Conservation (phyloP, 148 eudicot genomes). For the Amaranthus cruentus region DNA sequence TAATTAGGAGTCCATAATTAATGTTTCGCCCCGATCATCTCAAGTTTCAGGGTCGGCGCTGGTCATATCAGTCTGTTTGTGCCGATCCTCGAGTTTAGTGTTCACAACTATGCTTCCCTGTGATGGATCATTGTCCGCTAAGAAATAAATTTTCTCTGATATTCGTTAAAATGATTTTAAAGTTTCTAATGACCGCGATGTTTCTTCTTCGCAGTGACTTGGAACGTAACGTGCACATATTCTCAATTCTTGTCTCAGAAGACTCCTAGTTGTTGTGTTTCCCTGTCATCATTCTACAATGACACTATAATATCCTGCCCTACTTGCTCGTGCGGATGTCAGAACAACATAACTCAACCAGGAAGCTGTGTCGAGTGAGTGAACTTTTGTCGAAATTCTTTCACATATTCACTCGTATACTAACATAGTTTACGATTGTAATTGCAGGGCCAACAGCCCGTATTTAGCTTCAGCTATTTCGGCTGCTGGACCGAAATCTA, state of each 20-base stretch:
- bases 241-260: not conserved
- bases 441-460: conserved; percentile 14
- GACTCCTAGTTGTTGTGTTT: conserved; percentile 21
- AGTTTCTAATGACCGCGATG: not conserved
- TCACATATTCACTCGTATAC: no score
- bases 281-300: conserved; percentile 23
- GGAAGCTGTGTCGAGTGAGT: conserved; percentile 27
- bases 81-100: no score
- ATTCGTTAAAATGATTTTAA: no score
- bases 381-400: no score
- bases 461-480: conserved; percentile 23
- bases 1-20: no score
- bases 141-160: no score
- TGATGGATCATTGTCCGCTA: no score
- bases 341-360: conserved; percentile 21
- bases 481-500: conserved; percentile 2
- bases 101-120: no score
- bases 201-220: not conserved
- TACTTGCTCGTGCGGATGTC: conserved; percentile 25
- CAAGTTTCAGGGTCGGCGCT: no score
- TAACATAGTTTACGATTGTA: not conserved
- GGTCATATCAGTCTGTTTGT: no score
- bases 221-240: not conserved
- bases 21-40: no score
- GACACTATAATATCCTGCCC: conserved; percentile 22